phyloP scores from a whole-genome alignment of 495 filamentous ascomycete genomes.

The Penicillium roqueforti region DNA sequence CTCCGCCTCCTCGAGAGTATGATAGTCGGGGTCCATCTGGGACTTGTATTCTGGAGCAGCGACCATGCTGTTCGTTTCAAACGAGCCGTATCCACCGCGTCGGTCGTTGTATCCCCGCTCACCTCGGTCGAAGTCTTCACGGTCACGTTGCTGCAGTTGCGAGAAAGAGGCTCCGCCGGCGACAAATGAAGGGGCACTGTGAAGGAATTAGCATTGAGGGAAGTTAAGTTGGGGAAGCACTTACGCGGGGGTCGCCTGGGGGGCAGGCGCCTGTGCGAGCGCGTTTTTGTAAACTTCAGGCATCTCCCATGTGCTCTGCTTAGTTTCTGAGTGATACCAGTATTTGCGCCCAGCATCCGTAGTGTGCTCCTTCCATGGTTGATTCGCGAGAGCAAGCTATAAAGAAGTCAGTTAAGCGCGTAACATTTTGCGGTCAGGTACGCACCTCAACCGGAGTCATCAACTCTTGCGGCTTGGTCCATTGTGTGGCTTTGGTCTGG shows the following conservation, averaged over 20 bases:
- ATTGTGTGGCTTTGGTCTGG: constrained; percentile 83
- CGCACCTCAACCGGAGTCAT: constrained; percentile 84
- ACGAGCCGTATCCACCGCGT: constrained; percentile 58
- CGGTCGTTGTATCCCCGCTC: constrained; percentile 61
- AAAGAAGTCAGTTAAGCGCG: constrained; percentile 10
- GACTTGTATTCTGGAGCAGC: constrained; percentile 60
- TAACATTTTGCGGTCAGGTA: constrained; percentile 3
- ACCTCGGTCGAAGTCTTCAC: constrained; percentile 34
- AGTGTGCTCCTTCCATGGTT: constrained; percentile 92
- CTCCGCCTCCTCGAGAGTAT: constrained; percentile 85
- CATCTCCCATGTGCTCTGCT: constrained; percentile 93
- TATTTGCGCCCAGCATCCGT: constrained; percentile 84
- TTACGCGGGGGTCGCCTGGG: constrained; percentile 55
- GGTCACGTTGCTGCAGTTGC: constrained; percentile 31
- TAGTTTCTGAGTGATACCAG: constrained; percentile 88
- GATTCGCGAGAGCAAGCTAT: constrained; percentile 73
- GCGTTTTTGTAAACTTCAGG: constrained; percentile 77
- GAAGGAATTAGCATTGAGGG: constrained; percentile 26
- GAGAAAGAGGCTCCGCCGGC: constrained; percentile 56
- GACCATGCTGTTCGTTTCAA: constrained; percentile 51
- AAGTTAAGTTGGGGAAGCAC: constrained; percentile 21
- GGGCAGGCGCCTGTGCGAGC: constrained; percentile 52
- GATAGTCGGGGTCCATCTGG: constrained; percentile 76
- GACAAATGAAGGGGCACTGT: constrained; percentile 62
- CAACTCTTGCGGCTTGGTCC: constrained; percentile 86